Base-by-base conservation (phyloP, 176 grass and related monocot genomes). In the Coix lacrymajobi region DNA sequence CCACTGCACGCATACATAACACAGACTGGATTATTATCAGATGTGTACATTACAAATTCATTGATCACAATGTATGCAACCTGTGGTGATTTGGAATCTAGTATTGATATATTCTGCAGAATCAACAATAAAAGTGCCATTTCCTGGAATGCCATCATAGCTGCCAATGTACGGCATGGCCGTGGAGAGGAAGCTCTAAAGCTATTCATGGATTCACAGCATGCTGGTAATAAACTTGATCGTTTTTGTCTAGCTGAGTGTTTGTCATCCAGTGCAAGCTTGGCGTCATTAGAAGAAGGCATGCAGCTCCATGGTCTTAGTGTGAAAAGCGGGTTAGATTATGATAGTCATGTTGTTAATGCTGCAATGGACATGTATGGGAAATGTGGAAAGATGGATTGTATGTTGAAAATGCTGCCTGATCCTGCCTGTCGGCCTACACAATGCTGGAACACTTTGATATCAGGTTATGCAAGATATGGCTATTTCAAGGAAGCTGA, bases 271-370 rank as follows among this genome's bases (percentile, higher is more conserved):
- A 73, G 81, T 81, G 86, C 92, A 79, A 91, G 79, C 85, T 87
- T 97, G 22, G 94, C 94, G 56, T 90, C 94, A 46, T 63, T 97
- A 28, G 94, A 97, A 85, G 94, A 97, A 97, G 94, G 94, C 11
- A 90, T 92, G 85, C 94, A 97, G 66, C 70, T 97, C 81, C 94
- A 94, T n/a, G 30, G 85, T 78, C 81, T 97, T 74, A 84, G 85
- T 66, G 69, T 87, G 45, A 97, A 97, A 88, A 86, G 71, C 75
- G 91, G 89, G 22, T 79, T 94, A 71, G 87, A 87, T 77, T 84
- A 62, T 54, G 82, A 94, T 58, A 73, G 81, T 82, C 89, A 90
- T 67, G 85, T 94, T 70, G 66, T 90, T 58, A 97, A 97, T 94
- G 87, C 91, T 32, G 60, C 82, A 78, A 92, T 97, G 94, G 94